These are phyloP conservation scores for Aspergillus sp. DNA, from an alignment of 2,329 filamentous ascomycete species.

Conservation along the genomic window DNA sequence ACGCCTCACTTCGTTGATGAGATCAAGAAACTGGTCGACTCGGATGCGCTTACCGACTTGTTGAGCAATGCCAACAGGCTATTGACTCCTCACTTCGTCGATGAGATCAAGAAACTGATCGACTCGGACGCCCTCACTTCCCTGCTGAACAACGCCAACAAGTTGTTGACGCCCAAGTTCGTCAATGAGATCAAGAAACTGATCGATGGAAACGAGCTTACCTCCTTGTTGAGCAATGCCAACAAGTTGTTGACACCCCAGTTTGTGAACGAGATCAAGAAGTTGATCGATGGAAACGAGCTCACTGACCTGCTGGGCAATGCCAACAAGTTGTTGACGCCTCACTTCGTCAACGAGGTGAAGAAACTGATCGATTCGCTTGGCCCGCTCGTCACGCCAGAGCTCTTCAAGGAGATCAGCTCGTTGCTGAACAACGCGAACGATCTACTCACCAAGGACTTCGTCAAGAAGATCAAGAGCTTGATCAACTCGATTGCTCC, in stretches of 20 bases:
- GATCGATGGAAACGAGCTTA: conserved; percentile 18
- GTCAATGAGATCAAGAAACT: conserved; percentile 26
- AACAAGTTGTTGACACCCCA: conserved; percentile 16
- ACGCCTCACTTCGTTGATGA: conserved; percentile 27
- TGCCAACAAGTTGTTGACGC: conserved; percentile 29
- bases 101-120: conserved; percentile 18
- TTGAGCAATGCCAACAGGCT: conserved; percentile 28
- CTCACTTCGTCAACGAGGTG: conserved; percentile 27
- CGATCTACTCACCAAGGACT: conserved; percentile 21
- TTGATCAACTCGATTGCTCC: conserved; percentile 18
- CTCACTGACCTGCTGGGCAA: conserved; percentile 17
- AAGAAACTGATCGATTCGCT: conserved; percentile 22
- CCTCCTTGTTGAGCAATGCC: conserved; percentile 9
- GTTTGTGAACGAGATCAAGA: conserved; percentile 24
- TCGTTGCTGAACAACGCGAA: conserved; percentile 23
- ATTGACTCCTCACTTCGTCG: conserved; percentile 30
- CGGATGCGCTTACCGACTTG: conserved; percentile 17
- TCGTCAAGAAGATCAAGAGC: conserved; percentile 21
- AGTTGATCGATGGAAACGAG: conserved; percentile 10
- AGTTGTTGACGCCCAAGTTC: conserved; percentile 17
- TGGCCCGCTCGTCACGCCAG: conserved; percentile 23
- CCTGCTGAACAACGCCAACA: conserved; percentile 6
- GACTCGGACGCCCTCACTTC: conserved; percentile 11
- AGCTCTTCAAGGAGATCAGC: conserved; percentile 22
- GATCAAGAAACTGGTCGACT: conserved; percentile 1